A percentile compares a stretch with the other conserved stretches of the same genome.
These are phyloP conservation scores for Prunus mongolica DNA, from an alignment of 306 rosid species.

Conservation along the genomic window DNA sequence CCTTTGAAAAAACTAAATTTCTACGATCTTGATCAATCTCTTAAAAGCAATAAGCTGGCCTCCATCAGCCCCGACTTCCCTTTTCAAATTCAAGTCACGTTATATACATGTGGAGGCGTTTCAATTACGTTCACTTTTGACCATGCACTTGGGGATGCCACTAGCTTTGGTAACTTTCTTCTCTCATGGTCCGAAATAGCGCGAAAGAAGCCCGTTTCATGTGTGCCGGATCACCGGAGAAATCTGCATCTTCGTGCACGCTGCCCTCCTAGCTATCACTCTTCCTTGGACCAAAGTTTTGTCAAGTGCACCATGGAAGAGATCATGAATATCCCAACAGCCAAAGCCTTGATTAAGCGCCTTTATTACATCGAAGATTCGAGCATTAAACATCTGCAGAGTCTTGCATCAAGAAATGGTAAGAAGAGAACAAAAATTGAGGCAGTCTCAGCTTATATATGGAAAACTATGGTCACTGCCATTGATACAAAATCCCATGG, in stretches of 20 bases:
- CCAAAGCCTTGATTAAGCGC: slow-evolving; percentile 41
- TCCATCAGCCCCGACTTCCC: slow-evolving; percentile 41
- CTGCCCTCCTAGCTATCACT: slow-evolving; percentile 55
- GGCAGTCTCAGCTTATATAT: slow-evolving; percentile 77
- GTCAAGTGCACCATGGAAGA: slow-evolving; percentile 71
- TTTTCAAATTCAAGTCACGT: slow-evolving; percentile 67
- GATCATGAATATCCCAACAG: slow-evolving; percentile 55
- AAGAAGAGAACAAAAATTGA: slow-evolving; percentile 65
- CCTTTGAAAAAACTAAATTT: slow-evolving; percentile 46
- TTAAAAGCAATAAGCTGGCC: slow-evolving; percentile 48
- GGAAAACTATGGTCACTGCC: slow-evolving; percentile 57
- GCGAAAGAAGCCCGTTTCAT: slow-evolving; percentile 42
- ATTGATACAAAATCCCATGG: slow-evolving; percentile 30
- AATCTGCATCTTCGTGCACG: slow-evolving; percentile 44
- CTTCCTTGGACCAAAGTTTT: slow-evolving; percentile 58
- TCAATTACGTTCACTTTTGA: slow-evolving; percentile 79
- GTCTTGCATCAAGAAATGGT: slow-evolving; percentile 44
- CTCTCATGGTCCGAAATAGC: slow-evolving; percentile 69
- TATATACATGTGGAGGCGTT: slow-evolving; percentile 61
- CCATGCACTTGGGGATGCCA: slow-evolving; percentile 87
- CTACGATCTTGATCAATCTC: slow-evolving; percentile 54
- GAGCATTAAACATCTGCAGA: slow-evolving; percentile 54
- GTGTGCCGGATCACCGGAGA: slow-evolving; percentile 56
- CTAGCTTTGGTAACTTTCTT: slow-evolving; percentile 68
- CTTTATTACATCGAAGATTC: slow-evolving; percentile 59